phyloP scores from a whole-genome alignment of 257 asterid genomes.

The Pogostemon cablin region DNA sequence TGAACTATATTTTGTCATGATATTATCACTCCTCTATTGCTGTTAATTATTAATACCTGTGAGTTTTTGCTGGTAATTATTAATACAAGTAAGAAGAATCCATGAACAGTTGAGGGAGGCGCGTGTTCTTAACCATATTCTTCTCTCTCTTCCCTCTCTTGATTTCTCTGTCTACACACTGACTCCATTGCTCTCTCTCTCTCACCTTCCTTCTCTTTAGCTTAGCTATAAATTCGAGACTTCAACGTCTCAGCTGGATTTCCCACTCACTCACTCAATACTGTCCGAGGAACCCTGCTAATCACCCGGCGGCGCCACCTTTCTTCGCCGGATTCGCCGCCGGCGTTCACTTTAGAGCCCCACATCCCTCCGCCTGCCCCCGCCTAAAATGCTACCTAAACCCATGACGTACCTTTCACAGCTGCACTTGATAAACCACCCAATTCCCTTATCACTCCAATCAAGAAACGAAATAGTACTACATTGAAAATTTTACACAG shows the following conservation, averaged over 20 bases:
- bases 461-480: slow-evolving; percentile 2
- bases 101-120: slow-evolving; percentile 34
- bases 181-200: slow-evolving; percentile 34
- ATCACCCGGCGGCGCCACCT: slow-evolving; percentile 42
- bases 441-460: background rate
- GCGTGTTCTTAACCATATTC: slow-evolving; percentile 37
- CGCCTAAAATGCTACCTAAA: slow-evolving; percentile 29
- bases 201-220: background rate
- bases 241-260: slow-evolving; percentile 30
- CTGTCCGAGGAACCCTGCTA: background rate
- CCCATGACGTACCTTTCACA: slow-evolving; percentile 27
- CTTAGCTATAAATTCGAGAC: slow-evolving; percentile 30
- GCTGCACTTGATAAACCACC: slow-evolving; percentile 4
- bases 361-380: slow-evolving; percentile 15
- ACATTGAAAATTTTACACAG: slow-evolving; percentile 28
- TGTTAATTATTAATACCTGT: too few relatives aligned
- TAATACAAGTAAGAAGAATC: background rate
- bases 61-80: too few relatives aligned
- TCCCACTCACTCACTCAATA: slow-evolving; percentile 20
- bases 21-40: too few relatives aligned
- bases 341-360: slow-evolving; percentile 54
- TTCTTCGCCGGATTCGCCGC: slow-evolving; percentile 35
- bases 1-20: too few relatives aligned
- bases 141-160: slow-evolving; percentile 26
- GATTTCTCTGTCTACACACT: slow-evolving; percentile 29